Conservation (phyloP, 1,139 yeast genomes). For the Hansenula anomala region DNA sequence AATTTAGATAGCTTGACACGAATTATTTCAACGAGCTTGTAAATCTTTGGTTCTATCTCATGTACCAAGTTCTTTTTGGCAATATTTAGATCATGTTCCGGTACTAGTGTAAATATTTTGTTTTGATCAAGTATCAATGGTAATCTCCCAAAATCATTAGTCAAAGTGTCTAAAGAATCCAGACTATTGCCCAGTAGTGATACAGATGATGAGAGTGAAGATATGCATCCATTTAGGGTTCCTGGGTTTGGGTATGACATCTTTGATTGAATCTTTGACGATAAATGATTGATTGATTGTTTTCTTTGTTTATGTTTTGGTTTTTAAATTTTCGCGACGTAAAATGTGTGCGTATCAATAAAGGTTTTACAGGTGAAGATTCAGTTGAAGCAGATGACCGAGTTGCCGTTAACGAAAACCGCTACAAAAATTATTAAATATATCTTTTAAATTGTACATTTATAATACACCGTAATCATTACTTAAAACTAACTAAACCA, state of each 20-base stretch:
- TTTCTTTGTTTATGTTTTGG: background rate
- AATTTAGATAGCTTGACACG: conserved; percentile 31
- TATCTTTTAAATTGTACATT: no score
- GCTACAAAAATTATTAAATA: no score
- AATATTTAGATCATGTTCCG: conserved; percentile 32
- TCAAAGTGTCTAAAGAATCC: conserved; percentile 14
- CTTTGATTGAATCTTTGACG: no score
- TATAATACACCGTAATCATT: no score
- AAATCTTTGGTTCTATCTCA: conserved; percentile 33
- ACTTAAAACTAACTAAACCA: no score
- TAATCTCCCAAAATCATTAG: conserved; percentile 18
- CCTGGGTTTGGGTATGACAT: conserved; percentile 7
- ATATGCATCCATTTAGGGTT: conserved; percentile 16
- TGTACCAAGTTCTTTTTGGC: conserved; percentile 30
- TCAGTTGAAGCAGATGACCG: background rate
- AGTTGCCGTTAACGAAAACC: no score
- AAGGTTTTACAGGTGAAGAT: background rate
- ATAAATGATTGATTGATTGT: background rate
- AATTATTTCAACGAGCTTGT: conserved; percentile 29
- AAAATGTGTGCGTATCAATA: background rate
- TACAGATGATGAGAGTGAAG: conserved; percentile 14
- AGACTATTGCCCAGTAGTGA: conserved; percentile 14
- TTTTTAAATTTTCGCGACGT: background rate
- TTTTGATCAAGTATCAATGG: conserved; percentile 19
- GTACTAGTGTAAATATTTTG: conserved; percentile 31